Conservation (phyloP, 495 filamentous ascomycete species). For the Penicillium dipodomyicola region DNA sequence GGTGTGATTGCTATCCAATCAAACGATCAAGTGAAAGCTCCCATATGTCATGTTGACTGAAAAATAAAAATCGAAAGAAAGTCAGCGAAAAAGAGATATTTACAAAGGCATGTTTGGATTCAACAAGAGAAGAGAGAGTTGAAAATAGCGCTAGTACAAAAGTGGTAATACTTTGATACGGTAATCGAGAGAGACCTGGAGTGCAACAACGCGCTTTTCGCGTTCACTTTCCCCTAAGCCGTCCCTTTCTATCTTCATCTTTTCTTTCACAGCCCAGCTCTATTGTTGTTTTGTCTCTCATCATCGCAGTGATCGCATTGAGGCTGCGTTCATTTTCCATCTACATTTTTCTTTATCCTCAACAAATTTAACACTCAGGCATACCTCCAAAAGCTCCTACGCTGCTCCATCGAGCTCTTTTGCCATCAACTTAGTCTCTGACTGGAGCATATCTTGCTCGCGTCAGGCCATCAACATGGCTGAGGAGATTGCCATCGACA, state of each 20-base stretch:
- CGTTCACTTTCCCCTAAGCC: slow-evolving; percentile 20
- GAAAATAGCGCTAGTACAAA: slow-evolving; percentile 18
- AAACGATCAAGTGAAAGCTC: neutral
- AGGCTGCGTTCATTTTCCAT: neutral
- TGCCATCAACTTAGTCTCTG: slow-evolving; percentile 10
- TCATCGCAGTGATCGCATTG: neutral
- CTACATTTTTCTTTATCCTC: neutral
- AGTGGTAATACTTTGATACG: slow-evolving; percentile 28
- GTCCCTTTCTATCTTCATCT: slow-evolving; percentile 7
- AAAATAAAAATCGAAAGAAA: neutral
- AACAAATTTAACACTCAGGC: neutral
- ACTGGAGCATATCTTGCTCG: slow-evolving; percentile 23
- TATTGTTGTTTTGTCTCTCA: slow-evolving; percentile 1
- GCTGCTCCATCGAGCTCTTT: slow-evolving; percentile 3
- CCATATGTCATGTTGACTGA: neutral
- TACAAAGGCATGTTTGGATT: neutral
- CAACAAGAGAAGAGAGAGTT: neutral
- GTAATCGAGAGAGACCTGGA: slow-evolving; percentile 13
- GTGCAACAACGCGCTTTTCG: slow-evolving; percentile 34
- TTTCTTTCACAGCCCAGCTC: slow-evolving; percentile 6
- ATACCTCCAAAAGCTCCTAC: slow-evolving; percentile 5
- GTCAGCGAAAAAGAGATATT: neutral
- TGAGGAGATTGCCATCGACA: slow-evolving; percentile 85
- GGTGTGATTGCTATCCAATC: neutral
- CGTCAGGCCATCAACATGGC: slow-evolving; percentile 40